Evolutionary conservation across 768 basidiomycete species (phyloP).

Genomic region (Russula lepida): DNA sequence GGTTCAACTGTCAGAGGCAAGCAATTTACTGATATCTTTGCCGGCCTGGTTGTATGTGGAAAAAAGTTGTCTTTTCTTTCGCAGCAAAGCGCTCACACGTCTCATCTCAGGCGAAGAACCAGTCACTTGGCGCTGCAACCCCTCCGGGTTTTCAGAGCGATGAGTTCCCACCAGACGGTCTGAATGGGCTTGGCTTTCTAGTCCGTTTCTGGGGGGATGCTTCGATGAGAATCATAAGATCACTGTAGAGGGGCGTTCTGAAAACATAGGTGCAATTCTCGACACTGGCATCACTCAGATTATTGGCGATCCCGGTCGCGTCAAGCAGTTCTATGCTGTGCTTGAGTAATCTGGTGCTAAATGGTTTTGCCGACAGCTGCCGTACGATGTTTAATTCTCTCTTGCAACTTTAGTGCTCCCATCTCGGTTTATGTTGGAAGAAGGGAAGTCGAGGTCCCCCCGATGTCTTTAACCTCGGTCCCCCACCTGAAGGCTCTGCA

Average conservation of each 20-base stretch:
- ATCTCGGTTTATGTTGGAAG: background rate
- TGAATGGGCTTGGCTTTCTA: background rate
- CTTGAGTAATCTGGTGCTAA: background rate
- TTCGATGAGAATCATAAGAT: background rate
- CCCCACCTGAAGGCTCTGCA: background rate
- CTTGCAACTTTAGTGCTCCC: background rate
- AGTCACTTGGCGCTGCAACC: background rate
- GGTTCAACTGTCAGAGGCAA: constrained; percentile 24
- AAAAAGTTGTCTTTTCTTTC: background rate
- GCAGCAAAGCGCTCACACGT: background rate
- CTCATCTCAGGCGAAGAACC: background rate
- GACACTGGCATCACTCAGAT: background rate
- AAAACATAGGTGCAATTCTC: background rate
- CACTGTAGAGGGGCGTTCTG: no score
- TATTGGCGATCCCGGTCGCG: background rate
- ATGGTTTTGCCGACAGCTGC: background rate
- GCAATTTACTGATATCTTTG: no score
- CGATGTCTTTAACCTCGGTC: background rate
- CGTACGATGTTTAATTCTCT: background rate
- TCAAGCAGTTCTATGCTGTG: background rate
- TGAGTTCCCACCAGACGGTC: background rate
- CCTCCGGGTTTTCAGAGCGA: background rate
- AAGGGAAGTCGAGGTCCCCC: background rate
- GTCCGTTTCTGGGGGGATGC: background rate
- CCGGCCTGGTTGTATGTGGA: no score